Conservation (phyloP, 1,139 yeast species). For the Pichia sp. region DNA sequence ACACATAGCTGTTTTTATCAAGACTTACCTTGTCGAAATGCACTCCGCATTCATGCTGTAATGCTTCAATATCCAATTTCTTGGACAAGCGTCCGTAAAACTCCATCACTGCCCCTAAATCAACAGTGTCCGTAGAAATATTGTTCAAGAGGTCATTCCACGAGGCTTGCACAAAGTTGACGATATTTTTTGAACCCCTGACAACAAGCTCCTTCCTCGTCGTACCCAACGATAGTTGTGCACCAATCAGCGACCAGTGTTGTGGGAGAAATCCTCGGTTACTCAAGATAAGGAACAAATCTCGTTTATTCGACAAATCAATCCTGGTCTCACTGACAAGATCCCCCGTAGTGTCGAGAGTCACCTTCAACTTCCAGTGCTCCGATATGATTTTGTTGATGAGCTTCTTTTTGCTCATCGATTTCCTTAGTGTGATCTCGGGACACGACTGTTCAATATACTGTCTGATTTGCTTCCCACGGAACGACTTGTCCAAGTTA, state of each 20-base stretch:
- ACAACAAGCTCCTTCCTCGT: slow-evolving; percentile 36
- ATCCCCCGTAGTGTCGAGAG: slow-evolving; percentile 17
- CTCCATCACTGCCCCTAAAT: slow-evolving; percentile 20
- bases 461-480: slow-evolving; percentile 33
- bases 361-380: slow-evolving; percentile 19
- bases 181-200: slow-evolving; percentile 33
- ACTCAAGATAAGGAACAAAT: slow-evolving; percentile 48
- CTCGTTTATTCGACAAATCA: slow-evolving; percentile 38
- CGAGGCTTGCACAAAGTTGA: slow-evolving; percentile 31
- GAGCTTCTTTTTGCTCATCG: slow-evolving; percentile 27
- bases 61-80: slow-evolving; percentile 22
- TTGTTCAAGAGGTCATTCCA: slow-evolving; percentile 31
- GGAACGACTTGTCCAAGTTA: slow-evolving; percentile 33
- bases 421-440: slow-evolving; percentile 17
- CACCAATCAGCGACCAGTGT: slow-evolving; percentile 53
- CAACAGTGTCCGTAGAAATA: slow-evolving; percentile 22
- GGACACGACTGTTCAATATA: slow-evolving; percentile 20
- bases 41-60: slow-evolving; percentile 29
- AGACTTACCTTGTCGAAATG: slow-evolving; percentile 29
- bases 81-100: slow-evolving; percentile 22
- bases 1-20: slow-evolving; percentile 23
- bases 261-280: slow-evolving; percentile 46
- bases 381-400: slow-evolving; percentile 17
- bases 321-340: slow-evolving; percentile 38
- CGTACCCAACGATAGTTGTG: slow-evolving; percentile 44